These are phyloP conservation scores for Trametes punicea DNA, from an alignment of 768 basidiomycete genomes.

Conservation along the genomic window DNA sequence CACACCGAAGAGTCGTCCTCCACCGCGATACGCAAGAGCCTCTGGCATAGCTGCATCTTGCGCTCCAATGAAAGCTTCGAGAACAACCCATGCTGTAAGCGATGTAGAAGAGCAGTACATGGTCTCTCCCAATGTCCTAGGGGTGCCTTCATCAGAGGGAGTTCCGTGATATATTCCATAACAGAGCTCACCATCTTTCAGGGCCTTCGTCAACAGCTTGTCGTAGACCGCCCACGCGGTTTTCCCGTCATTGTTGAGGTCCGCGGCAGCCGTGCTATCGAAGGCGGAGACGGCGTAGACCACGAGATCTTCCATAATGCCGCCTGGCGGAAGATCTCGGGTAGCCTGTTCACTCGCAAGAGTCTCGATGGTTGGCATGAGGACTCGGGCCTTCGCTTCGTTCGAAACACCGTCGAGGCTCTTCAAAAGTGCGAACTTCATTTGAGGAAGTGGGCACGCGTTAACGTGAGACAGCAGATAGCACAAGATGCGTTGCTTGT, in stretches of 20 bases:
- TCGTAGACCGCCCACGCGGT: conserved; percentile 52
- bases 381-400: conserved; percentile 45
- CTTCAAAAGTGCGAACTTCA: conserved; percentile 53
- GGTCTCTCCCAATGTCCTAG: conserved; percentile 40
- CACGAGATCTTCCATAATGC: conserved; percentile 30
- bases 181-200: conserved; percentile 41
- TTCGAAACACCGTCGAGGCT: conserved; percentile 47
- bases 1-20: conserved; percentile 49
- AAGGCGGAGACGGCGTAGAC: conserved; percentile 45
- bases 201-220: conserved; percentile 40
- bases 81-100: conserved; percentile 58
- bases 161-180: neutral
- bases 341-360: conserved; percentile 26
- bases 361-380: conserved; percentile 55
- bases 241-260: conserved; percentile 43
- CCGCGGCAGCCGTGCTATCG: conserved; percentile 42
- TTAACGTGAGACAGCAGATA: conserved; percentile 79
- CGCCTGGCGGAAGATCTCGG: neutral
- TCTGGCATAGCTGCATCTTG: conserved; percentile 51
- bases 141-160: conserved; percentile 4
- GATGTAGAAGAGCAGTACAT: conserved; percentile 40
- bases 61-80: conserved; percentile 46
- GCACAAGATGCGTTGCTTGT: conserved; percentile 68
- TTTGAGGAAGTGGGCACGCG: conserved; percentile 45
- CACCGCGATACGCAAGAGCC: conserved; percentile 53